Conservation (phyloP, 1,284 basidiomycete genomes). For the Mrakiaceae sp. region DNA sequence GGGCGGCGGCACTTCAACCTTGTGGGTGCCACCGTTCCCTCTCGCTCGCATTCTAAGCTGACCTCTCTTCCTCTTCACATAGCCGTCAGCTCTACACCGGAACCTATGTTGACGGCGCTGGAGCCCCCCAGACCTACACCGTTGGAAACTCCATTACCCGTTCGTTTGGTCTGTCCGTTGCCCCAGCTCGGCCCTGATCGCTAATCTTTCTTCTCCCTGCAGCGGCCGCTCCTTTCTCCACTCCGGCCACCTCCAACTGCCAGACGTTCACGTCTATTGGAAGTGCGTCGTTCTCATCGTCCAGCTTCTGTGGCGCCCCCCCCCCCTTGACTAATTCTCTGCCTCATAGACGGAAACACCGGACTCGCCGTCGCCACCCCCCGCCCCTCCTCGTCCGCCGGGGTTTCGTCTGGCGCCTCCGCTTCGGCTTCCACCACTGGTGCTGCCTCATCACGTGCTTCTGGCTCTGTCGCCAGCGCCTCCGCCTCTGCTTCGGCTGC, state of each 20-base stretch:
- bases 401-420: constrained; percentile 19
- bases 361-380: constrained; percentile 13
- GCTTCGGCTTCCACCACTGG: constrained; percentile 17
- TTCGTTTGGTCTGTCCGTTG: background rate
- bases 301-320: background rate
- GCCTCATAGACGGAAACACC: constrained; percentile 3
- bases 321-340: constrained; percentile 1
- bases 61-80: background rate
- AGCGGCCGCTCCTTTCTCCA: constrained; percentile 27
- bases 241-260: constrained; percentile 34
- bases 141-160: constrained; percentile 32
- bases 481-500: constrained; percentile 14
- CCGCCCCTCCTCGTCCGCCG: constrained; percentile 18
- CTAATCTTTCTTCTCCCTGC: constrained; percentile 10
- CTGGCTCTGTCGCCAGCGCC: constrained; percentile 11
- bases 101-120: constrained; percentile 27
- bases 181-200: background rate
- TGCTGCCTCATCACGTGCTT: constrained; percentile 16
- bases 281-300: constrained; percentile 17
- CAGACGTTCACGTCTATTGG: constrained; percentile 31
- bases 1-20: constrained; percentile 33
- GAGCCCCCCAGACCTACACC: constrained; percentile 24
- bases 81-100: constrained; percentile 26
- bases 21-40: constrained; percentile 13
- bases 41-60: background rate